Evolutionary conservation across 1,139 yeast genomes (phyloP).

Genomic region (Candida neerlandica): DNA sequence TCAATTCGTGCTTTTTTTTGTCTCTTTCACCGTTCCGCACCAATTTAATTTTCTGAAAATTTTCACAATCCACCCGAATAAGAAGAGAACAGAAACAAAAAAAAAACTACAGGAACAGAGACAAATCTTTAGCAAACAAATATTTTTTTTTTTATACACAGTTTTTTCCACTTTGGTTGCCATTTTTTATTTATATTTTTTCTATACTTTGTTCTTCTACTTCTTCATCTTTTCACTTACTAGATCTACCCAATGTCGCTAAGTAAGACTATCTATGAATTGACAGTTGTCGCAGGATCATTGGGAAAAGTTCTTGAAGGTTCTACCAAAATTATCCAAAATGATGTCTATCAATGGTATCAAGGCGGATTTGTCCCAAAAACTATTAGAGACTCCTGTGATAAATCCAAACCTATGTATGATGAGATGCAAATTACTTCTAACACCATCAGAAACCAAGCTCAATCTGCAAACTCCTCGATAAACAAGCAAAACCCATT

Average conservation of each 20-base stretch:
- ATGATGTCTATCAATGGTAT: slow-evolving; percentile 25
- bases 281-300: slow-evolving; percentile 30
- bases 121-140: not conserved
- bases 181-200: not conserved
- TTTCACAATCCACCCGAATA: not conserved
- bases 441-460: slow-evolving; percentile 21
- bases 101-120: no score
- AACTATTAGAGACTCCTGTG: slow-evolving; percentile 24
- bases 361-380: slow-evolving; percentile 20
- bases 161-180: not conserved
- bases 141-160: no score
- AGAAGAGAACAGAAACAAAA: no score
- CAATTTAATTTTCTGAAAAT: not conserved
- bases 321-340: slow-evolving; percentile 23
- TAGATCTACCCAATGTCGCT: slow-evolving; percentile 13
- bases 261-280: slow-evolving; percentile 25
- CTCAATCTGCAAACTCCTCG: not conserved
- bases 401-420: slow-evolving; percentile 28
- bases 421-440: slow-evolving; percentile 27
- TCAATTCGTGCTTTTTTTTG: not conserved
- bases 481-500: slow-evolving; percentile 10
- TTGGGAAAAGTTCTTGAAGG: slow-evolving; percentile 27
- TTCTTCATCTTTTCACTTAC: not conserved
- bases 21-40: not conserved
- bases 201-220: not conserved